These are phyloP conservation scores for Amauroascus niger DNA, from an alignment of 2,329 filamentous ascomycete species.

Conservation along the genomic window DNA sequence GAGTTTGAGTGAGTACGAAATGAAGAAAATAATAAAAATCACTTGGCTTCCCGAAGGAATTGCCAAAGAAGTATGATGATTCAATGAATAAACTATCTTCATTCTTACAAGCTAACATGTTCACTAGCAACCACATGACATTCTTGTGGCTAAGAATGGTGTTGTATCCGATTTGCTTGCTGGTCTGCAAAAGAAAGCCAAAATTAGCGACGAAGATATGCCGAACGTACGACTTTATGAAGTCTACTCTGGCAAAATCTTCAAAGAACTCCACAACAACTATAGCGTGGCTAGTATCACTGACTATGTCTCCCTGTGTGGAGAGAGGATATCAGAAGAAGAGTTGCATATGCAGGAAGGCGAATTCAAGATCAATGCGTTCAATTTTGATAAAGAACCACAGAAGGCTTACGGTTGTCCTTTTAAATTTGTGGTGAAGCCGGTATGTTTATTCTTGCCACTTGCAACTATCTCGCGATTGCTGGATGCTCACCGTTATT, in stretches of 20 bases:
- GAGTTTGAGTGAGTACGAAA: slow-evolving; percentile 84
- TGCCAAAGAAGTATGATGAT: slow-evolving; percentile 63
- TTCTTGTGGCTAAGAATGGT: slow-evolving; percentile 81
- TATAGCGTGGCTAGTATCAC: slow-evolving; percentile 71
- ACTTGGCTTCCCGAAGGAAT: slow-evolving; percentile 83
- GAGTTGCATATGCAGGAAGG: slow-evolving; percentile 52
- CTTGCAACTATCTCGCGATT: not conserved
- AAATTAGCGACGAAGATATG: slow-evolving; percentile 64
- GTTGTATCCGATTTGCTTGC: slow-evolving; percentile 68
- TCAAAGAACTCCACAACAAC: slow-evolving; percentile 62
- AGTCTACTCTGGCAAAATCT: slow-evolving; percentile 70
- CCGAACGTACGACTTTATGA: slow-evolving; percentile 73
- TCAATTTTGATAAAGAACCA: slow-evolving; percentile 88
- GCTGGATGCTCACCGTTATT: not conserved
- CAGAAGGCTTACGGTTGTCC: slow-evolving; percentile 77
- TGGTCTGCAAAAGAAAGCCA: slow-evolving; percentile 68
- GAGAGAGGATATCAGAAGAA: slow-evolving; percentile 68
- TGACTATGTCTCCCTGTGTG: slow-evolving; percentile 74
- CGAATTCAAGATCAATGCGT: slow-evolving; percentile 64
- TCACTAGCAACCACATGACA: slow-evolving; percentile 55
- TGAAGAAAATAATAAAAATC: slow-evolving; percentile 77
- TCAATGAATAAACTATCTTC: not conserved
- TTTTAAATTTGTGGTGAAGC: slow-evolving; percentile 78
- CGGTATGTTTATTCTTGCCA: slow-evolving; percentile 55
- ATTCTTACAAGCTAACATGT: not conserved